Evolutionary conservation across 306 rosid genomes (phyloP), one percentile per base, ranked within the genome.

Genomic region (Medicago lupulina): DNA sequence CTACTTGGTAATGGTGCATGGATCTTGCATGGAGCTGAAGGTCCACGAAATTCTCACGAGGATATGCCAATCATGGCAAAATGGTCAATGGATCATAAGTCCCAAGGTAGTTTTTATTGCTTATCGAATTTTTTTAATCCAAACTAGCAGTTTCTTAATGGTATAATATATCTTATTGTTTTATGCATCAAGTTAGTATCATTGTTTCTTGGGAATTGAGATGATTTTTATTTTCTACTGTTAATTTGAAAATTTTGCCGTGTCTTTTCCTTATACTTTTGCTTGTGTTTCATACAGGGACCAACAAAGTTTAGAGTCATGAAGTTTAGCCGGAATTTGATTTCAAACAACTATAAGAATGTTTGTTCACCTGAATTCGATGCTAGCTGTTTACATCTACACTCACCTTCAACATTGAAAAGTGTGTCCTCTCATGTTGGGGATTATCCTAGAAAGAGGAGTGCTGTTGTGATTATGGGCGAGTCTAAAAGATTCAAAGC

Each of bases 31-130:
- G 73, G 91, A 84, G 84, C 66, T 90, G 28, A 66, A 62, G 67
- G 86, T 85, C 23, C 81, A 75, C 68, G 76, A 77, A 70, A 80
- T 81, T 67, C 44, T 86, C 79, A 79, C 83, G 68, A 85, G 99
- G 82, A 77, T 59, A 14, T 87, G 92, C 14, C 91, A 89, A 39
- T 82, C 83, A 39, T 90, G 93, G 97, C 75, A 80, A 60, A 84
- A 89, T 72, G 87, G 72, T 18, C 82, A 76, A 70, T 95, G 99
- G 97, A 21, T 84, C 77, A 55, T 81, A 38, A 69, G 86, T 8
- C 87, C 82, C 40, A 86, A 67, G 97, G 96, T 92, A 83, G 17
- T 62, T 68, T 66, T 44, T 59, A 15, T 77, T n/a, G 57, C 49
- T 50, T 73, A 49, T 49, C 19, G 49, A 9, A n/a, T n/a, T n/a